Percentiles rank a stretch among this genome's conserved stretches.
These are phyloP conservation scores for Aspergillus haitiensis DNA, from an alignment of 495 filamentous ascomycete genomes.

Conservation along the genomic window DNA sequence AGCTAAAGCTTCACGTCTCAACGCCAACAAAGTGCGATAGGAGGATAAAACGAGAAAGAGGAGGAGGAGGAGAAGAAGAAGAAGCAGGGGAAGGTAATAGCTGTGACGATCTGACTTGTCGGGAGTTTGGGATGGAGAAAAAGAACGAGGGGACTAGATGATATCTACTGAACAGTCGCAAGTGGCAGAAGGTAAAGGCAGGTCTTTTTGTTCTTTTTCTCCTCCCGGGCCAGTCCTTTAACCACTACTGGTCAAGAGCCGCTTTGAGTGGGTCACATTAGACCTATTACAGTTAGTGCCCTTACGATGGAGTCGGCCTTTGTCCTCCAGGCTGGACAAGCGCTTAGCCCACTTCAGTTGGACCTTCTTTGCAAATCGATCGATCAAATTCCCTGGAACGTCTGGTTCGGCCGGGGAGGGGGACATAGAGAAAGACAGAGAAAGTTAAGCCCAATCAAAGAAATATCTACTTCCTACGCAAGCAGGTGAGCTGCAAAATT, in stretches of 20 bases:
- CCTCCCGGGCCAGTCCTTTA: background rate
- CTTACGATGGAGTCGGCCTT: constrained; percentile 13
- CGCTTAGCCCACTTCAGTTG: constrained; percentile 18
- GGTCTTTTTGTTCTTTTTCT: constrained; percentile 1
- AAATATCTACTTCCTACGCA: too few relatives aligned
- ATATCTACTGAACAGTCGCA: background rate
- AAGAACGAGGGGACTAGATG: constrained; percentile 21
- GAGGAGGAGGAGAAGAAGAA: constrained; percentile 27
- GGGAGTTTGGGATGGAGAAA: constrained; percentile 23
- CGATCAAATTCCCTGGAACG: constrained; percentile 8
- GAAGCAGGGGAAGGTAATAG: constrained; percentile 38
- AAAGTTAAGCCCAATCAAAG: background rate
- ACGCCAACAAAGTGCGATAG: constrained; percentile 14
- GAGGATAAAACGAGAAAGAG: constrained; percentile 9
- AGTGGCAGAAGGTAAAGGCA: background rate
- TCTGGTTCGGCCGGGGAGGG: background rate
- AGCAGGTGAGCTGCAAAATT: background rate
- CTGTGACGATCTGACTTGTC: constrained; percentile 28
- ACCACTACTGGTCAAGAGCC: constrained; percentile 34
- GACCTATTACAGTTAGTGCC: constrained; percentile 32
- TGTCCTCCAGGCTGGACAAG: background rate
- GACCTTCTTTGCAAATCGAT: constrained; percentile 12
- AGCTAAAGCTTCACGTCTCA: constrained; percentile 10
- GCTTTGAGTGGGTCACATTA: constrained; percentile 41
- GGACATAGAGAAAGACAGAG: background rate